phyloP scores from a whole-genome alignment of 1,284 basidiomycete genomes.

The Fomitopsis palustris region DNA sequence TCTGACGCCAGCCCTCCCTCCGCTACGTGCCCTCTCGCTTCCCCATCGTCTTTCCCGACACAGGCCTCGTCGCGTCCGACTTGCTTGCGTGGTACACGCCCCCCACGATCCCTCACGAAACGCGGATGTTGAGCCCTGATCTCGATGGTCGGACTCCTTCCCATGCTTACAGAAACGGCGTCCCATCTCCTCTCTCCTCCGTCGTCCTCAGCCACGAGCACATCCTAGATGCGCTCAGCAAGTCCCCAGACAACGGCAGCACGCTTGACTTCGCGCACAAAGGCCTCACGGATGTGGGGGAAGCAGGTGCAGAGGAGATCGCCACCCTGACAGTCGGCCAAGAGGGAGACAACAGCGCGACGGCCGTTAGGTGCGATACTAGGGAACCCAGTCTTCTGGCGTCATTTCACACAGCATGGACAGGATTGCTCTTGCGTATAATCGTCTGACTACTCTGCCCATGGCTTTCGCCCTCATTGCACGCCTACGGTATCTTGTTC shows the following conservation, averaged over 20 bases:
- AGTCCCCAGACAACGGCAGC: constrained; percentile 72
- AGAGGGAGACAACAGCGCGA: constrained; percentile 47
- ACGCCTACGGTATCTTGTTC: constrained; percentile 87
- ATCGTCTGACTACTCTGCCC: constrained; percentile 79
- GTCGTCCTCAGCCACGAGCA: constrained; percentile 50
- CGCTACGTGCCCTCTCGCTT: background rate
- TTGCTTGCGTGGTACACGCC: background rate
- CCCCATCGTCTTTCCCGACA: background rate
- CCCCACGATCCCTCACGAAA: background rate
- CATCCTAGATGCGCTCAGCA: constrained; percentile 62
- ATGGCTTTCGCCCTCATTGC: constrained; percentile 75
- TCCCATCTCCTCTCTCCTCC: constrained; percentile 27
- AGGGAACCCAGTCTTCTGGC: background rate
- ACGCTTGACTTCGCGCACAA: constrained; percentile 83
- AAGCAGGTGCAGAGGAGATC: constrained; percentile 72
- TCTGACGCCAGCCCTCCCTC: background rate
- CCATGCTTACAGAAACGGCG: constrained; percentile 16
- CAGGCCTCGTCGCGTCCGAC: background rate
- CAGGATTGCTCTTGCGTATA: constrained; percentile 87
- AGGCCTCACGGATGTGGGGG: constrained; percentile 71
- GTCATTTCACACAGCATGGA: background rate
- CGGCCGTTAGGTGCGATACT: constrained; percentile 64
- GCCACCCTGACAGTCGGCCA: constrained; percentile 58
- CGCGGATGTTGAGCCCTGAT: constrained; percentile 11
- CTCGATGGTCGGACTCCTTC: constrained; percentile 7